A percentile compares a stretch with the other conserved stretches of the same genome.
phyloP scores from a whole-genome alignment of 305 asterid genomes.

The Withania somnifera region DNA sequence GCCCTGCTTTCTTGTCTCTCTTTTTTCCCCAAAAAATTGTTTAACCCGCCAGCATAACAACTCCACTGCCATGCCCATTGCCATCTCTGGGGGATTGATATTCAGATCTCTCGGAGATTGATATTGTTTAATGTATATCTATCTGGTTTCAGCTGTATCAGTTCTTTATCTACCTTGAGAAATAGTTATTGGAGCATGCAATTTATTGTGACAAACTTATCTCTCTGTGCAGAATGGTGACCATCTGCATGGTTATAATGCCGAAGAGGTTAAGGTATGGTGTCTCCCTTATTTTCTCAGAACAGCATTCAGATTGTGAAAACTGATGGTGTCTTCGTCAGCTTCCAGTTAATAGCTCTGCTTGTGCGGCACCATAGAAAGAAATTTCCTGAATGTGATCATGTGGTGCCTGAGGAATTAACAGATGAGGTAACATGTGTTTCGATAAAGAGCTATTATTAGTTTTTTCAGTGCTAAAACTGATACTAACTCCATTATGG shows the following conservation, averaged over 20 bases:
- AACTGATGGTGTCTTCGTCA: constrained; percentile 13
- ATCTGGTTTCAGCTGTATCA: background rate
- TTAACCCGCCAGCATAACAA: background rate
- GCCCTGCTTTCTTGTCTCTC: background rate
- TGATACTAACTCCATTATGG: background rate
- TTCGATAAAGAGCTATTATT: background rate
- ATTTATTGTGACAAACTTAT: constrained; percentile 7
- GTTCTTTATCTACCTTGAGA: constrained; percentile 7
- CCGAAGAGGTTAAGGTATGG: constrained; percentile 53
- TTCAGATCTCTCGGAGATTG: background rate
- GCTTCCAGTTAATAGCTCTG: constrained; percentile 58
- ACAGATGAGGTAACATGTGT: constrained; percentile 29
- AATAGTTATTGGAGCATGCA: background rate
- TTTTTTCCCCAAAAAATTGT: too few relatives aligned
- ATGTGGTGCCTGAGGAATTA: constrained; percentile 25
- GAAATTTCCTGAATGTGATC: constrained; percentile 40
- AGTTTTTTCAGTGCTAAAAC: background rate
- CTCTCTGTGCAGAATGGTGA: constrained; percentile 41
- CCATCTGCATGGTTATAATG: constrained; percentile 50
- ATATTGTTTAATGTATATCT: background rate
- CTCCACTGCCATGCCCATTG: background rate
- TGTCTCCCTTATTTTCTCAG: background rate
- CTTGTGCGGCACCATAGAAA: constrained; percentile 68
- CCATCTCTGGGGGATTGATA: background rate
- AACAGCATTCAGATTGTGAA: background rate